These are phyloP conservation scores for Hypoxylon lenormandii DNA, from an alignment of 495 filamentous ascomycete genomes.

Conservation along the genomic window DNA sequence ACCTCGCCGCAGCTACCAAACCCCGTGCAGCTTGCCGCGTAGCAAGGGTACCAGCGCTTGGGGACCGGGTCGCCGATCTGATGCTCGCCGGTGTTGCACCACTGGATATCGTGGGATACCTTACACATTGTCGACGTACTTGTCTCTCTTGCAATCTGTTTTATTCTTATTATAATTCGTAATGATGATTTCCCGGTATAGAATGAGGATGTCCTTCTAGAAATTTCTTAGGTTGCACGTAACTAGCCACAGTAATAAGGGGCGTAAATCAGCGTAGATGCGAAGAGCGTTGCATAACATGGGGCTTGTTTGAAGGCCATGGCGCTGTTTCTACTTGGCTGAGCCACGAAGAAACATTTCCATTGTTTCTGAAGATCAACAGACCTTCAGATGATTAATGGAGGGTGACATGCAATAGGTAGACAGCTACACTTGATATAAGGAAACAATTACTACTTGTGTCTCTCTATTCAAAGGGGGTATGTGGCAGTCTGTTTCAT, in stretches of 20 bases:
- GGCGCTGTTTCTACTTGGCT: too few species aligned
- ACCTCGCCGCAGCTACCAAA: conserved; percentile 22
- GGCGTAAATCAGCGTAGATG: too few species aligned
- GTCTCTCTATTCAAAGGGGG: too few species aligned
- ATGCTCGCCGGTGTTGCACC: conserved; percentile 19
- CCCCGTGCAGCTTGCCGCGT: neutral
- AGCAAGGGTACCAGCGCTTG: conserved; percentile 3
- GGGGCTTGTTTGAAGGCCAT: neutral
- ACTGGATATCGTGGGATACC: conserved; percentile 1
- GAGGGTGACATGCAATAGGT: too few species aligned
- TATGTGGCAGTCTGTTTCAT: too few species aligned
- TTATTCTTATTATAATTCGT: too few species aligned
- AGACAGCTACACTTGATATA: too few species aligned
- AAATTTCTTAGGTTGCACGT: too few species aligned
- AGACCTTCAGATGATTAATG: neutral
- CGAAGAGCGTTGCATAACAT: neutral
- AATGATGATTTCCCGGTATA: too few species aligned
- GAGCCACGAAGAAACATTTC: neutral
- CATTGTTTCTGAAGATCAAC: neutral
- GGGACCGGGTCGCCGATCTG: conserved; percentile 18
- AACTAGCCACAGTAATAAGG: too few species aligned
- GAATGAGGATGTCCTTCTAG: too few species aligned
- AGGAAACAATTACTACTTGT: too few species aligned
- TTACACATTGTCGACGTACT: conserved; percentile 13
- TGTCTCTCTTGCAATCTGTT: neutral